Base-by-base conservation (phyloP, 1,284 basidiomycete species). In the Dichomitus squalens region DNA sequence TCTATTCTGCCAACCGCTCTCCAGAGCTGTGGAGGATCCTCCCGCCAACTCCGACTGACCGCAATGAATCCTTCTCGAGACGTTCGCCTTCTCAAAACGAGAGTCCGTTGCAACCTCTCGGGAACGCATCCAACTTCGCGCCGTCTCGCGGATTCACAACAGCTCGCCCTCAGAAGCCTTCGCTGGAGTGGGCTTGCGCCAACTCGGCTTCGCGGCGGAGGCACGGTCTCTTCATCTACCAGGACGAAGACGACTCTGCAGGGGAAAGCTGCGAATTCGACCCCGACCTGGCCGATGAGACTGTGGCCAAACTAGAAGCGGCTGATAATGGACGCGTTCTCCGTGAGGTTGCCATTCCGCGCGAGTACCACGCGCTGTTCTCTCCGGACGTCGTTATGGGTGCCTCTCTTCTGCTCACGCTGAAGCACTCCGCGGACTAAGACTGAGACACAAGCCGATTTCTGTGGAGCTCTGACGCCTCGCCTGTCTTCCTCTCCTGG, bases 151-250 rank as follows among this genome's bases (percentile, higher is more conserved):
- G 6, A 6, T 33, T 7, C 12, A 18, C 18, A 14, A 3, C 52
- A 2, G 8, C 40, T 2, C 49, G 44, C 21, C 8, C 35, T 8
- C 33, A 59, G 21, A 60, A 66, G 51, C 68, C 68, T 41, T 75
- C 74, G 1, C 70, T 80, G n/a, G 79, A 80, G 57, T 80, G 79
- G 79, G 79, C 79, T 11, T 80, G 79, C 59, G 71, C 76, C 23
- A 72, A 70, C 41, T 68, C 69, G n/a, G 62, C 72, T 14, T 76
- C 76, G 52, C 77, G 75, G 20, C 70, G 67, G 31, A 66, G 67
- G 39, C 61, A 58, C 49, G 58, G 54, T 7, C 39, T 48, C 29
- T 55, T 49, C 49, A 54, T 73, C 41, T 61, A 60, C 44, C 57
- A 54, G 7, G 61, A 60, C 49, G 63, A 64, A 33, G 60, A 66